Percentiles rank a stretch among this genome's conserved stretches.
Evolutionary conservation across 768 basidiomycete species (phyloP).

Genomic region (Suillus placidus): DNA sequence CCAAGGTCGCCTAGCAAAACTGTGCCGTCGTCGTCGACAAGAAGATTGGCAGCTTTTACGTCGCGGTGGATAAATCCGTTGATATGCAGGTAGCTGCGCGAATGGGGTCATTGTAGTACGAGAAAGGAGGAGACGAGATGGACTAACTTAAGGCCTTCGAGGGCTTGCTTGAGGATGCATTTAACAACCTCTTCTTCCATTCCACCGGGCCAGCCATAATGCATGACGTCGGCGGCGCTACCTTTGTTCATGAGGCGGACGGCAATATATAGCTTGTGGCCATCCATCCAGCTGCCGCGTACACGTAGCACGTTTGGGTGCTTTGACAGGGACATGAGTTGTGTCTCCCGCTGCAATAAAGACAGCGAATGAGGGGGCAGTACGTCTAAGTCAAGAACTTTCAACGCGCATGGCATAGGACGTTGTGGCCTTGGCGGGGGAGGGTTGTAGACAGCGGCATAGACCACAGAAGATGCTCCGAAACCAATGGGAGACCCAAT

Average conservation of each 20-base stretch:
- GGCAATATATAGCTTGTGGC: conserved; percentile 83
- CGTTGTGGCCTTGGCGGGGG: conserved; percentile 36
- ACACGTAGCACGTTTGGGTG: conserved; percentile 94
- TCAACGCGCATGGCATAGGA: conserved; percentile 73
- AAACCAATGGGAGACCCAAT: conserved; percentile 83
- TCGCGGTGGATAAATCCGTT: conserved; percentile 95
- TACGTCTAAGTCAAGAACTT: conserved; percentile 86
- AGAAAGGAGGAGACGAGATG: conserved; percentile 10
- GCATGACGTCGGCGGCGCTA: conserved; percentile 83
- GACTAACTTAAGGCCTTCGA: conserved; percentile 86
- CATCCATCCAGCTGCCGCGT: conserved; percentile 85
- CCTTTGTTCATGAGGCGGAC: conserved; percentile 89
- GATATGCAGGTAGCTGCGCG: conserved; percentile 74
- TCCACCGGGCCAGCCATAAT: conserved; percentile 83
- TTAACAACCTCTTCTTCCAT: conserved; percentile 89
- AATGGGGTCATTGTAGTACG: conserved; percentile 4
- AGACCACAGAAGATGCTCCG: conserved; percentile 91
- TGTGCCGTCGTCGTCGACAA: conserved; percentile 88
- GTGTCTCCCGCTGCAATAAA: conserved; percentile 82
- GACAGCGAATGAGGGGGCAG: conserved; percentile 71
- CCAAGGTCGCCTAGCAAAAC: conserved; percentile 92
- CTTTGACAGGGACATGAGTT: conserved; percentile 89
- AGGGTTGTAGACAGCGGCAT: conserved; percentile 68
- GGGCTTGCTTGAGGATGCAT: conserved; percentile 81
- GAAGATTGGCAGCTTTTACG: conserved; percentile 90